Percentiles rank a stretch among this genome's conserved stretches.
Evolutionary conservation across 164 flowering plant species (phyloP).

Genomic region (Magnolia officinalis): DNA sequence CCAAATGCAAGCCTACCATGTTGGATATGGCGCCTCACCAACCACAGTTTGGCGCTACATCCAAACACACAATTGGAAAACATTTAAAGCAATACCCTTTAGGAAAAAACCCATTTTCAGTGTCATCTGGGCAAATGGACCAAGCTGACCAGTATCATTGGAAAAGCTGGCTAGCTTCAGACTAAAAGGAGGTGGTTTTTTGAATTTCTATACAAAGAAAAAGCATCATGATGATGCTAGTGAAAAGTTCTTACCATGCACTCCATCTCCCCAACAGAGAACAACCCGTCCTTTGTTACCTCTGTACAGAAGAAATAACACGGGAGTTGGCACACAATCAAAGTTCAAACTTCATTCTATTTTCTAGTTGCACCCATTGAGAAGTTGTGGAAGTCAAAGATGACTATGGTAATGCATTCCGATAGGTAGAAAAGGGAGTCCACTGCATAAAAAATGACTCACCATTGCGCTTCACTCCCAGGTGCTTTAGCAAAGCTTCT

Average conservation of each 20-base stretch:
- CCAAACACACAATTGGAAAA: no score
- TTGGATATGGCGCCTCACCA: no score
- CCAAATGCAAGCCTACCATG: no score
- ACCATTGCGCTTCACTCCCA: slow-evolving; percentile 99
- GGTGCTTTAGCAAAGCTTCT: slow-evolving; percentile 79
- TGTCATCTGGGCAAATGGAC: neutral
- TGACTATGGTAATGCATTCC: neutral
- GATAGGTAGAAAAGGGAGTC: neutral
- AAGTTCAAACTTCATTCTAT: neutral
- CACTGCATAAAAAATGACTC: slow-evolving; percentile 7
- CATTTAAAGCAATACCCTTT: no score
- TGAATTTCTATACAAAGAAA: neutral
- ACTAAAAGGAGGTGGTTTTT: neutral
- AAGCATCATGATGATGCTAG: neutral
- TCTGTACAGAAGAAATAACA: slow-evolving; percentile 48
- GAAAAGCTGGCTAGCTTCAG: neutral
- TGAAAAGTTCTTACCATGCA: slow-evolving; percentile 75
- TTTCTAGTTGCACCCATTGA: neutral
- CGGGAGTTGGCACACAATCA: neutral
- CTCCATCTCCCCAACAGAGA: slow-evolving; percentile 99
- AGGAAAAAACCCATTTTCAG: neutral
- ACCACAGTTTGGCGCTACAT: no score
- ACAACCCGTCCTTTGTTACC: slow-evolving; percentile 94
- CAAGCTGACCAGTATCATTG: neutral
- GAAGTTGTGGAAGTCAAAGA: neutral